Base-by-base conservation (phyloP, 2,329 filamentous ascomycete species). In the Fusarium algeriense region DNA sequence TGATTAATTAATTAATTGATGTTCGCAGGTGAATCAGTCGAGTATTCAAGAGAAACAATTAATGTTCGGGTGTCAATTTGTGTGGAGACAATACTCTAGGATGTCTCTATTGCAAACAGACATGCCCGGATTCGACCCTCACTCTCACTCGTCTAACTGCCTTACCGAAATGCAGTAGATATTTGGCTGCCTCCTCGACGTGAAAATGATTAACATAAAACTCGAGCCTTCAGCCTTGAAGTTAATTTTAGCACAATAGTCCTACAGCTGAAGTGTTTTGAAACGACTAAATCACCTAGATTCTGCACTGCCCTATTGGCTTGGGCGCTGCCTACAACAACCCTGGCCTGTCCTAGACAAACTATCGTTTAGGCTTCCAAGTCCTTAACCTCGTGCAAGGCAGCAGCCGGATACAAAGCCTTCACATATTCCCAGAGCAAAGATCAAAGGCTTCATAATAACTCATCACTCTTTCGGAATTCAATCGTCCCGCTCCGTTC, bases 351-450 rank as follows among this genome's bases (percentile, higher is more conserved):
- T 54, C 67, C 60, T 48, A 60, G 68, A 61, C 58, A 60, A 48
- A 59, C 58, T 61, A 53, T 59, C 55, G 38, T 37, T 40, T 55
- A 67, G 65, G 58, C 64, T 54, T 53, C 64, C 53, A 57, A 59
- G 60, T 69, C 60, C 58, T 62, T 35, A 20, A 20, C 10, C 37
- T 46, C 26, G n/a, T 52, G 32, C 71, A 75, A 77, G 75, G 75
- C 75, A 76, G 66, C 75, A 75, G 58, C 59, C 68, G 46, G 59
- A 60, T 77, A 76, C 73, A 77, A 76, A 77, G 63, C 59, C 34
- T 38, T 55, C 43, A 10, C 38, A 28, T 28, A 43, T 59, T 67
- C 73, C 57, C 54, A 32, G 23, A 20, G 35, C 48, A 40, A 40
- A 32, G 32, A 28, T 26, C 41, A 20, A 56, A 28, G 40, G 20